Evolutionary conservation across 805 yeast genomes (phyloP).

Genomic region (Lipomyces lipofer): DNA sequence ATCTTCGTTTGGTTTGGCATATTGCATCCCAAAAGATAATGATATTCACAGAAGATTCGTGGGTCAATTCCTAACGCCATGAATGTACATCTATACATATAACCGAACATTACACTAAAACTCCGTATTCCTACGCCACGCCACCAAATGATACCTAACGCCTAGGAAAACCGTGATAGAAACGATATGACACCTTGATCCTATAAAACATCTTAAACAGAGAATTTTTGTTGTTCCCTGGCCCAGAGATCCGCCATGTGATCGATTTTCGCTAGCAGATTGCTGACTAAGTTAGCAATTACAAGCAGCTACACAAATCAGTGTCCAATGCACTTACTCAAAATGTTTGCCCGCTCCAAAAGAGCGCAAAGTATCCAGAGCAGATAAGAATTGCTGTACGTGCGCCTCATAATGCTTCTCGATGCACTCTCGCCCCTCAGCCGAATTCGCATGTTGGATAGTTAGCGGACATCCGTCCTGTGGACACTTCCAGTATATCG

Average conservation of each 20-base stretch:
- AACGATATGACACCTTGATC: too few relatives aligned
- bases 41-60: too few relatives aligned
- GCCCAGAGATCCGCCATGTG: slow-evolving; percentile 19
- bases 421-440: slow-evolving; percentile 19
- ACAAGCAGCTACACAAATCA: neutral
- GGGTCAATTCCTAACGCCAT: too few relatives aligned
- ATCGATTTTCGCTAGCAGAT: slow-evolving; percentile 18
- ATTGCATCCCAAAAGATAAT: too few relatives aligned
- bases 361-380: slow-evolving; percentile 18
- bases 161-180: too few relatives aligned
- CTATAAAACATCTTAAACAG: too few relatives aligned
- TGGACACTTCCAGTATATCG: slow-evolving; percentile 22
- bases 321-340: neutral
- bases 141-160: too few relatives aligned
- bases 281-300: neutral
- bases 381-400: slow-evolving; percentile 17
- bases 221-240: neutral
- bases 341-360: slow-evolving; percentile 15
- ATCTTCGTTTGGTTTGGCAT: too few relatives aligned
- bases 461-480: slow-evolving; percentile 17
- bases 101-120: too few relatives aligned
- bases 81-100: too few relatives aligned
- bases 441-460: slow-evolving; percentile 12
- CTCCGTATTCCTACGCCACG: too few relatives aligned
- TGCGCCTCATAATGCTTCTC: slow-evolving; percentile 26